Base-by-base conservation (phyloP, 2,329 filamentous ascomycete genomes). In the Cercospora zeae-maydis region DNA sequence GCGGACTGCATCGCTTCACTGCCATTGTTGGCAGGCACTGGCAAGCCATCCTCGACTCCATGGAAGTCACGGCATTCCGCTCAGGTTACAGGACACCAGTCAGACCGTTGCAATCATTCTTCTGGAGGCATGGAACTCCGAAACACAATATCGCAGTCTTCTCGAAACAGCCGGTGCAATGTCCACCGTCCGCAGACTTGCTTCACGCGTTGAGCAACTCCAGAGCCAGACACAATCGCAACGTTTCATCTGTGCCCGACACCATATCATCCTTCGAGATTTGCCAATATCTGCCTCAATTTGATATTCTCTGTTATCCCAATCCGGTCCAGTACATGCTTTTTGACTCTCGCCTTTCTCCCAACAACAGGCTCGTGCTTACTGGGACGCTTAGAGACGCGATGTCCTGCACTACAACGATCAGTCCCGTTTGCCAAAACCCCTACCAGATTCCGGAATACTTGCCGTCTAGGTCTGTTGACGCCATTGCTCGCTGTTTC, bases 401-500 rank as follows among this genome's bases (percentile, higher is more conserved):
- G 62, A 64, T 58, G 47, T 47, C 37, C 62, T 61, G 34, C 53
- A 56, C 58, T 61, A 47, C 58, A 39, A 57, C 59, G 45, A 54
- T 61, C 58, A 61, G 58, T 54, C 39, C 16, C 36, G 54, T n/a
- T 9, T 30, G 4, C 10, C 4, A 16, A 14, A 36, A 47, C 13
- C 39, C 47, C 53, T 31, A 33, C n/a, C 16, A 4, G 11, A 1
- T 13, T 21, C 13, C 39, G 27, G 30, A 2, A 8, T 49, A 61
- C 62, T 61, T 61, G 62, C 62, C 62, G 54, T 45, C 37, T 61
- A 31, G 33, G 30, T 37, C 21, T 47, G 9, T 45, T 27, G 16
- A 4, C 2, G 13, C 33, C 62, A 45, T 55, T 54, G 11, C 39
- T 47, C n/a, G 34, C 21, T 16, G 16, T 37, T 21, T 30, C 34